Evolutionary conservation across 106 monocot genomes (phyloP).

Genomic region (Alisma plantagoaquatica): DNA sequence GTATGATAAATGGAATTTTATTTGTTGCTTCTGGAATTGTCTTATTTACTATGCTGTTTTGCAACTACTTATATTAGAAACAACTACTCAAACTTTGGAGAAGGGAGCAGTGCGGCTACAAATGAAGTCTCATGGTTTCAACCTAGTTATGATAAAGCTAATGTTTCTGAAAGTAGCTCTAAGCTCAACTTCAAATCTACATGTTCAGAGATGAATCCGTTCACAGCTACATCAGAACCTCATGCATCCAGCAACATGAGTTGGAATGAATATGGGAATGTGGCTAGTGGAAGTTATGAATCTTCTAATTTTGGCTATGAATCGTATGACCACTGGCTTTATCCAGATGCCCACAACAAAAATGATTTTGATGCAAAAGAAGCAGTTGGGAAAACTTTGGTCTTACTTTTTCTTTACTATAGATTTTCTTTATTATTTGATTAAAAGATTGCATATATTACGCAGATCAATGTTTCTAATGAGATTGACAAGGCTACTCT

Average conservation of each 20-base stretch:
- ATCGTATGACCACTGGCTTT: background rate
- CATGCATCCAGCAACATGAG: background rate
- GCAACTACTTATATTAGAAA: background rate
- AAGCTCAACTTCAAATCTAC: background rate
- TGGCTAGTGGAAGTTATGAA: background rate
- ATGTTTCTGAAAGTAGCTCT: background rate
- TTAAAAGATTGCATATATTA: too few species aligned
- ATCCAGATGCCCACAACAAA: background rate
- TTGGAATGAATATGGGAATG: background rate
- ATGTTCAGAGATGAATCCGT: background rate
- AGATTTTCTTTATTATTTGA: too few species aligned
- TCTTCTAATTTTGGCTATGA: background rate
- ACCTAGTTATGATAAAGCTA: background rate
- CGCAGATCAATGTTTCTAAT: too few species aligned
- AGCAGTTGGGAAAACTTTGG: background rate
- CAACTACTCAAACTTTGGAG: background rate
- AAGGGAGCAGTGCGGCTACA: background rate
- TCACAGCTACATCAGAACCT: background rate
- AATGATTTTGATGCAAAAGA: background rate
- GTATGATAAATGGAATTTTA: too few species aligned
- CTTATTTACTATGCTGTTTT: too few species aligned
- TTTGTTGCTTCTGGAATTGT: too few species aligned
- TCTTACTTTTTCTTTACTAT: too few species aligned
- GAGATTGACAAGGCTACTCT: too few species aligned
- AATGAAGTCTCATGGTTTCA: constrained; percentile 2